phyloP scores from a whole-genome alignment of 2,329 filamentous ascomycete species.

The Colletotrichum sansevieriae region DNA sequence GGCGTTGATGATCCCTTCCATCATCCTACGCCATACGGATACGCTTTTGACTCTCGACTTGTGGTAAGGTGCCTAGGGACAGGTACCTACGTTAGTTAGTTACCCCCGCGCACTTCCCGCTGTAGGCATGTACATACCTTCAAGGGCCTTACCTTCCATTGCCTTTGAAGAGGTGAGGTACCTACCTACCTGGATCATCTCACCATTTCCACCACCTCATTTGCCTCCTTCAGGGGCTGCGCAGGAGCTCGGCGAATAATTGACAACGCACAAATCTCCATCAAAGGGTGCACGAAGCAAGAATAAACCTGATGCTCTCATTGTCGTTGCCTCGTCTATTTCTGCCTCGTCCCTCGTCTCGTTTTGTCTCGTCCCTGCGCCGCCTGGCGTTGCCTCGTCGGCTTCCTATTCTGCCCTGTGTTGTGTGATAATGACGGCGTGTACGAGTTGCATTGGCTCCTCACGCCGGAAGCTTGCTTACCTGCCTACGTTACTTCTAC shows the following conservation, averaged over 20 bases:
- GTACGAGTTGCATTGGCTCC: background rate
- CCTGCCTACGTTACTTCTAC: background rate
- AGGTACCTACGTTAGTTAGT: too few species aligned
- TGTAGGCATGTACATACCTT: background rate
- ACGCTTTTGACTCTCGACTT: background rate
- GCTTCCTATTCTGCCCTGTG: conserved; percentile 30
- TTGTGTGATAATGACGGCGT: conserved; percentile 18
- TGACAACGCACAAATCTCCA: conserved; percentile 1
- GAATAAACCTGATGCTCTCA: conserved; percentile 20
- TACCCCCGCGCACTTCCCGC: background rate
- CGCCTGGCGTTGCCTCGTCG: conserved; percentile 22
- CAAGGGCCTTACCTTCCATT: too few species aligned
- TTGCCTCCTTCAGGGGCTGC: conserved; percentile 30
- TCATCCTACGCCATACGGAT: background rate
- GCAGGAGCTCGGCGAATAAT: conserved; percentile 2
- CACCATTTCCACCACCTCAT: conserved; percentile 18
- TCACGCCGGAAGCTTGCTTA: background rate
- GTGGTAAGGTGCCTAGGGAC: too few species aligned
- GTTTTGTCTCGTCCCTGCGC: background rate
- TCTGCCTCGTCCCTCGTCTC: conserved; percentile 7
- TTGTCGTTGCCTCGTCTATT: conserved; percentile 19
- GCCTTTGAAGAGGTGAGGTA: too few species aligned
- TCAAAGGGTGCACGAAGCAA: conserved; percentile 26
- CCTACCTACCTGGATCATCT: background rate
- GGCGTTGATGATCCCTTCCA: conserved; percentile 15